Base-by-base conservation (phyloP, 2,329 filamentous ascomycete genomes). In the Pseudocercospora cruenta region DNA sequence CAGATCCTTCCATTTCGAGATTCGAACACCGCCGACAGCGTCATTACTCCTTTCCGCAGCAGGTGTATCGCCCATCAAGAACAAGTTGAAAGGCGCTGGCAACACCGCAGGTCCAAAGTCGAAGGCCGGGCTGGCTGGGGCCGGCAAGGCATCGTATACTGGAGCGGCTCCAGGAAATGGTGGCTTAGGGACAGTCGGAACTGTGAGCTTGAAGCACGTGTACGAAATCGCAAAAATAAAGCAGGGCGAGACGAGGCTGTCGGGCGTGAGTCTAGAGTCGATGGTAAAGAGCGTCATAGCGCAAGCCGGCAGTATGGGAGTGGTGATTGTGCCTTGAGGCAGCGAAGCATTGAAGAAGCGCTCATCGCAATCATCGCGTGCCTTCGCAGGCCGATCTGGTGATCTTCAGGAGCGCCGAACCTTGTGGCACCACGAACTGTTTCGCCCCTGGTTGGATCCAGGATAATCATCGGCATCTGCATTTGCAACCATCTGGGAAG, bases 201-300 rank as follows among this genome's bases (percentile, higher is more conserved):
- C 39, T 12, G 86, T 99, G 63, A 95, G 91, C 74, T 82, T 99
- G 75, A 99, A 99, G 84, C 95, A 99, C 81, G 84, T 99, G 22
- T 98, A 93, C 81, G 94, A 98, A 82, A 98, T 99, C 80, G 95
- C 95, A 71, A 94, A 92, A 85, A 96, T 99, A 76, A 99, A 99
- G 86, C 90, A 80, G 62, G 70, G 72, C 1, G 82, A 85, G 79
- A 75, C 73, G 47, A 74, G 82, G 64, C 70, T 85, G 70, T 77
- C 73, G 77, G 90, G 90, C 0, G 91, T 94, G 90, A 93, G 90
- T 70, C 86, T 96, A 36, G 93, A 97, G 80, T 93, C 91, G 0
- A 78, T 98, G 75, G 84, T 88, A 26, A 87, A 91, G 70, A 94
- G 93, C 22, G 92, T 94, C 28, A 73, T 82, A 53, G 86, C 80